Evolutionary conservation across 2,329 filamentous ascomycete genomes (phyloP).

Genomic region (Sordariomycetes sp.): DNA sequence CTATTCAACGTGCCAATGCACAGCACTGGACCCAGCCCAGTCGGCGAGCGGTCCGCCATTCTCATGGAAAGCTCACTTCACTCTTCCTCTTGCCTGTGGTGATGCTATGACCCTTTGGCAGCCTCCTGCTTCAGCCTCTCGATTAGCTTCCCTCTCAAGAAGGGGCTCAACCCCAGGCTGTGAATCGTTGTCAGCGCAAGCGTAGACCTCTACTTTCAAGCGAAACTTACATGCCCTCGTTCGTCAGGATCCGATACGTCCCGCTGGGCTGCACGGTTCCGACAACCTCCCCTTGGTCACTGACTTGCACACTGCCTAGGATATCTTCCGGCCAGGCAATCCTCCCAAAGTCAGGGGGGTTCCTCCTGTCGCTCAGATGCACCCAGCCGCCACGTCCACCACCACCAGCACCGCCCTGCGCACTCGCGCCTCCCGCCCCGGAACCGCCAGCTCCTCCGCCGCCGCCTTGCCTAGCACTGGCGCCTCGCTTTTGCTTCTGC

Average conservation of each 20-base stretch:
- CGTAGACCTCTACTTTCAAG: neutral
- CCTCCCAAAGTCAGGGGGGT: slow-evolving; percentile 56
- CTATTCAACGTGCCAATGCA: no score
- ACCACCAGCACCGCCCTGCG: slow-evolving; percentile 53
- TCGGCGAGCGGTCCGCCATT: no score
- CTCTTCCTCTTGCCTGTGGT: no score
- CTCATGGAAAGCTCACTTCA: neutral
- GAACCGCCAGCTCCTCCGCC: slow-evolving; percentile 30
- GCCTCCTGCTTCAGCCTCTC: slow-evolving; percentile 41
- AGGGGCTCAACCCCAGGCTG: slow-evolving; percentile 45
- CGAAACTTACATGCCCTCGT: slow-evolving; percentile 55
- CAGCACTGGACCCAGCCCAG: no score
- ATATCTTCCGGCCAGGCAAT: slow-evolving; percentile 66
- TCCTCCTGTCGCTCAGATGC: slow-evolving; percentile 55
- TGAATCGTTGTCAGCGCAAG: slow-evolving; percentile 10
- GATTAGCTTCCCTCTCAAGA: slow-evolving; percentile 39
- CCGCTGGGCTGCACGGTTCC: slow-evolving; percentile 51
- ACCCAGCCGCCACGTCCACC: slow-evolving; percentile 53
- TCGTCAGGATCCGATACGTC: slow-evolving; percentile 55
- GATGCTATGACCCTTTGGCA: slow-evolving; percentile 14
- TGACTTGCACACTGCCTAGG: slow-evolving; percentile 57
- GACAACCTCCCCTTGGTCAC: slow-evolving; percentile 45
- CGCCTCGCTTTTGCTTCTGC: slow-evolving; percentile 23
- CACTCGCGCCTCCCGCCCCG: slow-evolving; percentile 46
- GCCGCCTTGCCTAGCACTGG: slow-evolving; percentile 22